Evolutionary conservation across 345 rosid genomes (phyloP).

Genomic region (Pugionium cornutum): DNA sequence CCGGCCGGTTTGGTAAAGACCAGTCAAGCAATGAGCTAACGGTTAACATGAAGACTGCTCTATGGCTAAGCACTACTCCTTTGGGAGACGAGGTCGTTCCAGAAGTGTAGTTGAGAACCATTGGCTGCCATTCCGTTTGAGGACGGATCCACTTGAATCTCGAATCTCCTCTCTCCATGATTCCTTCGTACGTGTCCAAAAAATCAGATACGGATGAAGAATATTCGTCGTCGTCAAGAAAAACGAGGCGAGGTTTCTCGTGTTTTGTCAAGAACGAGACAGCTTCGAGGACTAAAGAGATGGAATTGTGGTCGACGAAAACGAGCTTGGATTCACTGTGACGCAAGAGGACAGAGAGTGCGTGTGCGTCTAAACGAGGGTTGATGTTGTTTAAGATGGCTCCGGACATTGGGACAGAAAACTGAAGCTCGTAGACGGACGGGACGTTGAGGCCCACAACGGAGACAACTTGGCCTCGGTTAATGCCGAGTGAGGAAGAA

Average conservation of each 20-base stretch:
- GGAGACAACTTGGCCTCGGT: slow-evolving; percentile 54
- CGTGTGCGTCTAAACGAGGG: slow-evolving; percentile 58
- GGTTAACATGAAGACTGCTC: slow-evolving; percentile 52
- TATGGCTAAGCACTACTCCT: slow-evolving; percentile 60
- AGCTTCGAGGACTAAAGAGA: slow-evolving; percentile 52
- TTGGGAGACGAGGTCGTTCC: slow-evolving; percentile 69
- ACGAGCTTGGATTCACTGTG: slow-evolving; percentile 67
- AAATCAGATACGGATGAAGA: slow-evolving; percentile 28
- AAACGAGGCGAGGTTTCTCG: slow-evolving; percentile 38
- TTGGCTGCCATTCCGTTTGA: slow-evolving; percentile 58
- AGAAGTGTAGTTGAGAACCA: slow-evolving; percentile 66
- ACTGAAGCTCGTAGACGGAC: slow-evolving; percentile 70
- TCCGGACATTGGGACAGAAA: slow-evolving; percentile 72
- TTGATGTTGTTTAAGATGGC: slow-evolving; percentile 64
- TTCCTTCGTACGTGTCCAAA: slow-evolving; percentile 50
- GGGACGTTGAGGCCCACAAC: slow-evolving; percentile 64
- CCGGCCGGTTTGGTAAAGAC: slow-evolving; percentile 47
- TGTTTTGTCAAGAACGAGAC: slow-evolving; percentile 40
- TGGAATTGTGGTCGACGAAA: slow-evolving; percentile 51
- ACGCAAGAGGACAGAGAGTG: slow-evolving; percentile 48
- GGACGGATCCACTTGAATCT: slow-evolving; percentile 55
- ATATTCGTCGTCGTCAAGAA: slow-evolving; percentile 47
- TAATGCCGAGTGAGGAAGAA: slow-evolving; percentile 47
- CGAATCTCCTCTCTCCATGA: slow-evolving; percentile 46
- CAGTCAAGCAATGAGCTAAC: slow-evolving; percentile 49